phyloP scores from a whole-genome alignment of 2,329 filamentous ascomycete genomes.

The Scedosporium minutisporum region DNA sequence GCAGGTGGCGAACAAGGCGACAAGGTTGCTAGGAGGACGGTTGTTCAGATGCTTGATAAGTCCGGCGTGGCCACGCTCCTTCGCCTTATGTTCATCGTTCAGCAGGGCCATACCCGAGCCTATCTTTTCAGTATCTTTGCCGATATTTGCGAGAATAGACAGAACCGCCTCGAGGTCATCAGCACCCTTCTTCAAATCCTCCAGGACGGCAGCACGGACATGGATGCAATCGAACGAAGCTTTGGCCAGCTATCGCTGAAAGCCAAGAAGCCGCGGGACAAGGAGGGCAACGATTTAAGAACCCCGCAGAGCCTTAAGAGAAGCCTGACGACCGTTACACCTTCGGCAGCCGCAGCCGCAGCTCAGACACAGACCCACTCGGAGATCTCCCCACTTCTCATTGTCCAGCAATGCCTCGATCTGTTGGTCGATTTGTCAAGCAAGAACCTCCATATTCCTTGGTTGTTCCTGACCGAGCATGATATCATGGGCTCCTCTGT shows the following conservation, averaged over 20 bases:
- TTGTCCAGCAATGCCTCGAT: slow-evolving; percentile 89
- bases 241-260: slow-evolving; percentile 88
- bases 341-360: background rate
- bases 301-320: slow-evolving; percentile 76
- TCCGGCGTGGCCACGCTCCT: slow-evolving; percentile 90
- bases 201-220: slow-evolving; percentile 89
- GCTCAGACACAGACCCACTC: slow-evolving; percentile 48
- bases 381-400: slow-evolving; percentile 86
- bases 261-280: slow-evolving; percentile 68
- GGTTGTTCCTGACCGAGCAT: slow-evolving; percentile 90
- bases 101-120: slow-evolving; percentile 75
- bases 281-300: slow-evolving; percentile 52
- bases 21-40: slow-evolving; percentile 66
- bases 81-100: slow-evolving; percentile 95
- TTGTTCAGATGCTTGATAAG: slow-evolving; percentile 96
- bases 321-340: slow-evolving; percentile 43
- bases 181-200: slow-evolving; percentile 87
- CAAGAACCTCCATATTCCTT: slow-evolving; percentile 78
- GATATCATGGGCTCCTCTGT: slow-evolving; percentile 64
- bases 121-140: slow-evolving; percentile 81
- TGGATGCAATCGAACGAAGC: slow-evolving; percentile 87
- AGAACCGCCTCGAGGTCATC: slow-evolving; percentile 88
- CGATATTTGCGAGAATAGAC: slow-evolving; percentile 91
- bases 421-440: slow-evolving; percentile 75
- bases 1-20: slow-evolving; percentile 27